Conservation (phyloP, 2,329 filamentous ascomycete genomes). For the Aureobasidium melanogenum region DNA sequence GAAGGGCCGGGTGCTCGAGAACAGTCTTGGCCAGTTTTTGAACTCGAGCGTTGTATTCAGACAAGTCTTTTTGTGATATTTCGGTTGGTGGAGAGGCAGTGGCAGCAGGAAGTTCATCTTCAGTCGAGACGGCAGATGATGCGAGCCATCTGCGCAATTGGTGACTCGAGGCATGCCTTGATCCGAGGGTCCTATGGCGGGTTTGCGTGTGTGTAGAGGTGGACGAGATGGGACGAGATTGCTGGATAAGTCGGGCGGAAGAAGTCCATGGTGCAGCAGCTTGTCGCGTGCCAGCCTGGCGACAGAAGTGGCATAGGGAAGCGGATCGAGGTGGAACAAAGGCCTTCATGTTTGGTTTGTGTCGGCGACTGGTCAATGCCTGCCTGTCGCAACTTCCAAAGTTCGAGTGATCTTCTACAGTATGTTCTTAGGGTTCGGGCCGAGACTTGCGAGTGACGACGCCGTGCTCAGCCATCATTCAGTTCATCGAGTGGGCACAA, state of each 20-base stretch:
- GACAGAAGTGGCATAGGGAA: not conserved
- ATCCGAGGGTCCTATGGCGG: not conserved
- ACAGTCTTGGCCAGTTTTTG: constrained; percentile 7
- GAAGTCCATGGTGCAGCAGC: not conserved
- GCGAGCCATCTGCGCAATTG: not conserved
- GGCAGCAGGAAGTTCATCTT: not conserved
- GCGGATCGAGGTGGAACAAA: not conserved
- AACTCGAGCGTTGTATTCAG: constrained; percentile 8
- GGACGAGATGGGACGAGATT: not conserved
- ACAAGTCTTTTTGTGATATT: constrained; percentile 7
- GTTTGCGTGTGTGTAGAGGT: not conserved
- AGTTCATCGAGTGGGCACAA: no score
- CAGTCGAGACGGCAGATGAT: not conserved
- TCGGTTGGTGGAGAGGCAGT: not conserved
- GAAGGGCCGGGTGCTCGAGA: constrained; percentile 9
- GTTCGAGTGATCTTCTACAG: not conserved
- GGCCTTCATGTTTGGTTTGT: constrained; percentile 3
- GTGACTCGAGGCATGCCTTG: not conserved
- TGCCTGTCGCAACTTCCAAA: not conserved
- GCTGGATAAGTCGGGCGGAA: not conserved
- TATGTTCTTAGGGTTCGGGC: not conserved
- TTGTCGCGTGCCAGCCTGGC: not conserved
- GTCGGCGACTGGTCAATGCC: not conserved
- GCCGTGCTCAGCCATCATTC: not conserved
- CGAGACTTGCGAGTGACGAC: not conserved